A percentile compares a stretch with the other conserved stretches of the same genome.
These are phyloP conservation scores for Lanmaoa pseudosensibilis DNA, from an alignment of 768 basidiomycete species.

Conservation along the genomic window DNA sequence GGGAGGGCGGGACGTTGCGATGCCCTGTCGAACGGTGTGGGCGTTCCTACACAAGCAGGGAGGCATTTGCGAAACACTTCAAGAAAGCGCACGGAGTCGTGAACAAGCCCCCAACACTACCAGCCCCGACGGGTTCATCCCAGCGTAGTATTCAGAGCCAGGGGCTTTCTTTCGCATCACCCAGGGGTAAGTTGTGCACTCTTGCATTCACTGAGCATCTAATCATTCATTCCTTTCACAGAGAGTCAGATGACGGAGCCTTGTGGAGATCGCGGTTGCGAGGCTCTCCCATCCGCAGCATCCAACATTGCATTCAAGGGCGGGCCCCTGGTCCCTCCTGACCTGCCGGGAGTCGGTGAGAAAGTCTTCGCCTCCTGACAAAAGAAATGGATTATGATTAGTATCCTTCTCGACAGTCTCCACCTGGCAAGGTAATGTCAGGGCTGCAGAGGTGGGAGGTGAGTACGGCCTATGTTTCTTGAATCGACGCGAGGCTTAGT, in stretches of 20 bases:
- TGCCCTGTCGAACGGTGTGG: not conserved
- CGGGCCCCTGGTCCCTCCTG: not conserved
- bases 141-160: not conserved
- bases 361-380: not conserved
- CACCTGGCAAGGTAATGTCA: too few species aligned
- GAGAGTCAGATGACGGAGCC: not conserved
- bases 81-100: not conserved
- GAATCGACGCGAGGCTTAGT: too few species aligned
- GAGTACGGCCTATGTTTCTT: too few species aligned
- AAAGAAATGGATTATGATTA: too few species aligned
- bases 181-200: not conserved
- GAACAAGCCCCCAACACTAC: not conserved
- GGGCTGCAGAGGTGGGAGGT: too few species aligned
- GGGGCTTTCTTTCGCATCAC: not conserved
- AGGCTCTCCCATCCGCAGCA: not conserved
- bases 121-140: not conserved
- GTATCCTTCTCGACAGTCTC: too few species aligned
- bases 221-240: not conserved
- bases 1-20: not conserved
- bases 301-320: not conserved
- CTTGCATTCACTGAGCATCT: not conserved
- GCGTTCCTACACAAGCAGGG: not conserved
- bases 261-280: not conserved
- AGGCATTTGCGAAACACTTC: not conserved
- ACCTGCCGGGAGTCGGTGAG: not conserved